Conservation (phyloP, 345 rosid species). For the Iberis pinnata region DNA sequence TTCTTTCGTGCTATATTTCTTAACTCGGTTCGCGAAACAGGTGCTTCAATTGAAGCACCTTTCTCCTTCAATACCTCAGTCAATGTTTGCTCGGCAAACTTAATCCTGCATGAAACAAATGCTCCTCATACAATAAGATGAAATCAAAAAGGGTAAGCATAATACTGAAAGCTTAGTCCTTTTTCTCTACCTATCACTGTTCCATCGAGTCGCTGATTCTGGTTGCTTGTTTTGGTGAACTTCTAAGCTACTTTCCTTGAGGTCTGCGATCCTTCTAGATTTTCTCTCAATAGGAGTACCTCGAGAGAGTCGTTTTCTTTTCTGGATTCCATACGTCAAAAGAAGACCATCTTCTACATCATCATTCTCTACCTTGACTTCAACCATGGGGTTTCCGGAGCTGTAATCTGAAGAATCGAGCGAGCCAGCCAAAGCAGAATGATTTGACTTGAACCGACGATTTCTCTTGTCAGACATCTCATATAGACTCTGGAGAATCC, state of each 20-base stretch:
- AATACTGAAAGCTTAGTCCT: not conserved
- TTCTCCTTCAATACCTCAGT: constrained; percentile 64
- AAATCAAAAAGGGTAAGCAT: not conserved
- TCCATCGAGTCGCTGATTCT: constrained; percentile 45
- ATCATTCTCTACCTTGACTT: constrained; percentile 34
- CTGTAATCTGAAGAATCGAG: constrained; percentile 23
- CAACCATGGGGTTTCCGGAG: constrained; percentile 22
- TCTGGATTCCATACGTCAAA: constrained; percentile 27
- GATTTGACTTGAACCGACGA: constrained; percentile 40
- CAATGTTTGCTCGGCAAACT: constrained; percentile 53
- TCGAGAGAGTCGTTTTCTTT: constrained; percentile 35
- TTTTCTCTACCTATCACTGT: constrained; percentile 49
- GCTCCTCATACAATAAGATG: not conserved
- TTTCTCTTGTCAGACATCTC: constrained; percentile 34
- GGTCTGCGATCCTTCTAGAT: constrained; percentile 18
- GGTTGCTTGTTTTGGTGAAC: constrained; percentile 28
- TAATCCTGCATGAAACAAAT: constrained; percentile 42
- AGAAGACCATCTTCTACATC: constrained; percentile 21
- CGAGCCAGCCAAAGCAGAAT: constrained; percentile 37
- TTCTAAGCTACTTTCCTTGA: constrained; percentile 12
- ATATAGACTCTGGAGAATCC: constrained; percentile 13
- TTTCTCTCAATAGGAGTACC: constrained; percentile 25
- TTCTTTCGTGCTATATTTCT: constrained; percentile 55
- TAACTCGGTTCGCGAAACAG: constrained; percentile 52
- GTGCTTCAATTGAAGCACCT: constrained; percentile 62